phyloP scores from a whole-genome alignment of 805 yeast species.

The Candida chauliodis region DNA sequence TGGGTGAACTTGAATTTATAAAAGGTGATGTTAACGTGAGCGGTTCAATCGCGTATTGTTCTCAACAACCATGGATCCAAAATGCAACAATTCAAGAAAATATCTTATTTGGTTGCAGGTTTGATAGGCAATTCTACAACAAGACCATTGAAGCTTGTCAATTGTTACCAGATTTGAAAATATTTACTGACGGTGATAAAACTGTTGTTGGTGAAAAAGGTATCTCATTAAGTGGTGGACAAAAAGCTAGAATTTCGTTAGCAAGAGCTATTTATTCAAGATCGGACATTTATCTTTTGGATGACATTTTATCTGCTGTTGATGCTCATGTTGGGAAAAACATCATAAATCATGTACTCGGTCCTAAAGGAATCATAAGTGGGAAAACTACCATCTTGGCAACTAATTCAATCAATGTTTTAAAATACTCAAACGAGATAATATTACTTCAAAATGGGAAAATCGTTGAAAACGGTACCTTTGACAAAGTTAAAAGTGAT shows the following conservation, averaged over 20 bases:
- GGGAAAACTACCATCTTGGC: constrained; percentile 34
- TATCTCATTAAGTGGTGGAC: constrained; percentile 41
- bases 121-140: constrained; percentile 26
- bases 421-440: constrained; percentile 30
- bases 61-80: constrained; percentile 40
- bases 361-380: constrained; percentile 28
- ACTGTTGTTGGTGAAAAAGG: constrained; percentile 43
- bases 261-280: constrained; percentile 40
- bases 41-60: constrained; percentile 36
- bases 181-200: constrained; percentile 36
- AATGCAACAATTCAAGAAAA: constrained; percentile 37
- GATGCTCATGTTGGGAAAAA: constrained; percentile 41
- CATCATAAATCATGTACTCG: constrained; percentile 27
- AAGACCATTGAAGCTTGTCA: constrained; percentile 36
- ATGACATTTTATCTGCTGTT: constrained; percentile 39
- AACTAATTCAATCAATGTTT: constrained; percentile 34
- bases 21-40: constrained; percentile 17
- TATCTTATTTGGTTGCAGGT: constrained; percentile 32
- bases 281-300: constrained; percentile 36
- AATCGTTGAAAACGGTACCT: constrained; percentile 41
- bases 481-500: constrained; percentile 38
- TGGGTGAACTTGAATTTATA: constrained; percentile 26
- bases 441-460: constrained; percentile 25
- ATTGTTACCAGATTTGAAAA: constrained; percentile 28
- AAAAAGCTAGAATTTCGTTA: constrained; percentile 37